Percentiles rank a stretch among this genome's conserved stretches.
Conservation (phyloP, 2,329 filamentous ascomycete genomes). For the Pseudocercospora crystallina region DNA sequence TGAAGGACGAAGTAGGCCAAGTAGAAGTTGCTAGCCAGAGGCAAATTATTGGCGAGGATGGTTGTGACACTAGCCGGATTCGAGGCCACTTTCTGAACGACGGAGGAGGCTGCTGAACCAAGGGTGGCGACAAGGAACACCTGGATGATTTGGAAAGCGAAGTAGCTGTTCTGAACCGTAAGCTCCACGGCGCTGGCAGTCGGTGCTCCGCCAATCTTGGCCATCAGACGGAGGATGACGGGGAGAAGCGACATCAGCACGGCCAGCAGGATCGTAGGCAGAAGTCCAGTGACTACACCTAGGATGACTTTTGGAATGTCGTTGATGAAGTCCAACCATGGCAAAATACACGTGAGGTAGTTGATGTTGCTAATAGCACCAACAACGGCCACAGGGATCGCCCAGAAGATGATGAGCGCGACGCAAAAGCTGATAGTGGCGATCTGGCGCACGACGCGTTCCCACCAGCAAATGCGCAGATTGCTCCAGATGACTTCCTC, state of each 20-base stretch:
- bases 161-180: constrained; percentile 88
- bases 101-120: constrained; percentile 73
- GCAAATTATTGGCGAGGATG: constrained; percentile 51
- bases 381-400: constrained; percentile 73
- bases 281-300: constrained; percentile 79
- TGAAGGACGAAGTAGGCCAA: constrained; percentile 94
- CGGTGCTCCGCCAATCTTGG: constrained; percentile 76
- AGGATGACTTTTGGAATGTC: constrained; percentile 69
- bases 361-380: constrained; percentile 83
- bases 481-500: constrained; percentile 86
- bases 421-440: constrained; percentile 69
- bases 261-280: constrained; percentile 76
- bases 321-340: constrained; percentile 72
- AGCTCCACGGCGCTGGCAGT: constrained; percentile 79
- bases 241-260: constrained; percentile 85
- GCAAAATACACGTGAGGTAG: constrained; percentile 47
- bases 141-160: constrained; percentile 85
- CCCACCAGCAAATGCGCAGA: constrained; percentile 81
- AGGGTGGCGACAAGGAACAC: constrained; percentile 87
- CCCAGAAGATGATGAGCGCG: constrained; percentile 84
- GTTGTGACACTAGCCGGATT: constrained; percentile 45
- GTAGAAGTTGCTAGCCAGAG: constrained; percentile 88
- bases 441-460: constrained; percentile 71
- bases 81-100: constrained; percentile 64
- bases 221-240: constrained; percentile 76